phyloP scores from a whole-genome alignment of 2,329 filamentous ascomycete genomes.

The Ophiocordyceps camponoti-leonardi region DNA sequence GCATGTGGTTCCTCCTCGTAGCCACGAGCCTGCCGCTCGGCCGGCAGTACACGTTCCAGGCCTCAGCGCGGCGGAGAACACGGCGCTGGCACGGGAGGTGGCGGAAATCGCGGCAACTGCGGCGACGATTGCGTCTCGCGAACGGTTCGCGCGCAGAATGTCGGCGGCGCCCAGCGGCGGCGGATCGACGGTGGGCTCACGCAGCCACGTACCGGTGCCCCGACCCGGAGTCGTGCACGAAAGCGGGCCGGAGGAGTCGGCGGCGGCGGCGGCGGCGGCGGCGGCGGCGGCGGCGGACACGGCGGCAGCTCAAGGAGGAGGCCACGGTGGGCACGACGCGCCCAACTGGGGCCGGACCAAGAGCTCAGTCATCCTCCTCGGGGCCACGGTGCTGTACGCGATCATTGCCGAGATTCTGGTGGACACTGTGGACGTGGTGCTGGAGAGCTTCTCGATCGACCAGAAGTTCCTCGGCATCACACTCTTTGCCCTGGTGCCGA shows the following conservation, averaged over 20 bases:
- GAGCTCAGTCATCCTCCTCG: constrained; percentile 75
- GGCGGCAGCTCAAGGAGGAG: constrained; percentile 15
- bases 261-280: constrained; percentile 11
- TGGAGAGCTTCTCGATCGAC: constrained; percentile 79
- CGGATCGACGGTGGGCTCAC: constrained; percentile 5
- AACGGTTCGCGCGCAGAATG: constrained; percentile 29
- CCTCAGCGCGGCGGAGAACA: constrained; percentile 68
- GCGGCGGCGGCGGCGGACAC: constrained; percentile 16
- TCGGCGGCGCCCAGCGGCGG: constrained; percentile 11
- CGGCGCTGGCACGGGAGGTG: constrained; percentile 65
- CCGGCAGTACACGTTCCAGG: constrained; percentile 42
- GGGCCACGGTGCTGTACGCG: constrained; percentile 84
- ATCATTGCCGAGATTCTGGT: constrained; percentile 94
- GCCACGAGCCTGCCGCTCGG: constrained; percentile 21
- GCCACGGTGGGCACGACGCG: constrained; percentile 76
- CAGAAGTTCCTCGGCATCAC: constrained; percentile 97
- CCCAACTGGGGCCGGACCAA: constrained; percentile 93
- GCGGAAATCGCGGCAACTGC: constrained; percentile 89
- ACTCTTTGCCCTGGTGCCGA: constrained; percentile 88
- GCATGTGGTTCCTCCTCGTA: constrained; percentile 64
- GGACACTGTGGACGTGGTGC: constrained; percentile 90
- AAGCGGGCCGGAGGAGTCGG: constrained; percentile 24
- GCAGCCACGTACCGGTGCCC: constrained; percentile 10
- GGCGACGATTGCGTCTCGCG: constrained; percentile 69
- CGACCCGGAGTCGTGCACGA: constrained; percentile 23